A percentile compares a stretch with the other conserved stretches of the same genome.
Conservation (phyloP, 306 rosid genomes). For the Sicyos baderoa region DNA sequence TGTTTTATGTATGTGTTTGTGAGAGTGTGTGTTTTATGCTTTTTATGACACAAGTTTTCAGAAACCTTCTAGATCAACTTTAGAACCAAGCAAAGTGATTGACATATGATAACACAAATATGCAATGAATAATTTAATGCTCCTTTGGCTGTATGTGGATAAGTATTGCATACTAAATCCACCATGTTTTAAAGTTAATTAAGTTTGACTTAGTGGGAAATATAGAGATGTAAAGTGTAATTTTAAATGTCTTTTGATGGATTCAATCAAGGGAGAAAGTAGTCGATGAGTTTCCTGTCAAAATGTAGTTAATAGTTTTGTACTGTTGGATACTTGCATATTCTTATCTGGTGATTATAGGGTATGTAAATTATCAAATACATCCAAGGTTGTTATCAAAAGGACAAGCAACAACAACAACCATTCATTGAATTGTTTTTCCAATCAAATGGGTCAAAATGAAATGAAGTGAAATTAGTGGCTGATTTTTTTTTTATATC, state of each 20-base stretch:
- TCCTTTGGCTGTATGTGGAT: too few relatives aligned
- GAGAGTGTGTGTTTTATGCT: background rate
- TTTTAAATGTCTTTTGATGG: background rate
- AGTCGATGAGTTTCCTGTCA: too few relatives aligned
- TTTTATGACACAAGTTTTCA: background rate
- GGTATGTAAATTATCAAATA: too few relatives aligned
- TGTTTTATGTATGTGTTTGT: constrained; percentile 11
- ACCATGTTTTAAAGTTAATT: background rate
- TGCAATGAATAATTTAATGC: background rate
- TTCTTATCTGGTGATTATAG: background rate
- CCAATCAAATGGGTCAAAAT: too few relatives aligned
- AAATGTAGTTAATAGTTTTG: too few relatives aligned
- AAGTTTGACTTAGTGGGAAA: constrained; percentile 10
- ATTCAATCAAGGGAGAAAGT: too few relatives aligned
- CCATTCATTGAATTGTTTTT: too few relatives aligned
- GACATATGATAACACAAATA: background rate
- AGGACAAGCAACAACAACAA: too few relatives aligned
- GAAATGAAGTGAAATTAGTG: too few relatives aligned
- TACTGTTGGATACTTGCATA: background rate
- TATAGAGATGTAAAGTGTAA: background rate
- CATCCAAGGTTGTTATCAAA: too few relatives aligned
- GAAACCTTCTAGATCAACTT: constrained; percentile 11
- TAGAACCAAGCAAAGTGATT: background rate
- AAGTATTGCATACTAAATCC: background rate
- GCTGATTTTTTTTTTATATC: too few relatives aligned